Evolutionary conservation across 306 rosid species (phyloP).

Genomic region (Begonia masoniana): DNA sequence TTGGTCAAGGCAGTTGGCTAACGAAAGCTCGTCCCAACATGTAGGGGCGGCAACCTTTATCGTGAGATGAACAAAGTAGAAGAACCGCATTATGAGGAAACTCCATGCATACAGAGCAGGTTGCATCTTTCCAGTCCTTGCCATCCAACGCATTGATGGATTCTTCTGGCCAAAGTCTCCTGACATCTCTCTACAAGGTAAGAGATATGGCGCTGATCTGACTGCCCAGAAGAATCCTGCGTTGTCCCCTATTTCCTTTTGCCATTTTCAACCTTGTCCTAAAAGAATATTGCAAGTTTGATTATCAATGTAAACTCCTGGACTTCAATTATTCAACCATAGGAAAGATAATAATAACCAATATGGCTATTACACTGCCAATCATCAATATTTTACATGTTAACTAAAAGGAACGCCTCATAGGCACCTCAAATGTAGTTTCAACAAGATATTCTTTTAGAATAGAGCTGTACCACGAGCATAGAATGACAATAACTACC

Average conservation of each 20-base stretch:
- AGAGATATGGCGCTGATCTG: conserved; percentile 51
- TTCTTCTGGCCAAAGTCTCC: conserved; percentile 45
- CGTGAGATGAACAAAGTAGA: conserved; percentile 65
- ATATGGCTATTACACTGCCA: too few species aligned
- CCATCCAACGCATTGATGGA: conserved; percentile 43
- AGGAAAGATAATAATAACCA: too few species aligned
- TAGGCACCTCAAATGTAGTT: too few species aligned
- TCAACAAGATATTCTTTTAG: too few species aligned
- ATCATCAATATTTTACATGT: too few species aligned
- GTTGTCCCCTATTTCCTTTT: conserved; percentile 66
- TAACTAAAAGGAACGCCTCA: too few species aligned
- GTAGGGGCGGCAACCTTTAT: conserved; percentile 70
- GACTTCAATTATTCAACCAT: too few species aligned
- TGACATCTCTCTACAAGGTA: conserved; percentile 31
- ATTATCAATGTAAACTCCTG: background rate
- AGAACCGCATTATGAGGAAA: conserved; percentile 88
- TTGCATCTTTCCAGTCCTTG: conserved; percentile 61
- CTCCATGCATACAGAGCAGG: conserved; percentile 90
- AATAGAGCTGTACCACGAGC: too few species aligned
- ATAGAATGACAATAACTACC: too few species aligned
- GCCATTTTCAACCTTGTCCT: conserved; percentile 55
- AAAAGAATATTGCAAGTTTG: conserved; percentile 12
- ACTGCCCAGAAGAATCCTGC: conserved; percentile 42
- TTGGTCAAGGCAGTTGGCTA: conserved; percentile 78
- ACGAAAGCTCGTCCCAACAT: conserved; percentile 62